Conservation (phyloP, 768 basidiomycete genomes). For the Mycena haematopus region DNA sequence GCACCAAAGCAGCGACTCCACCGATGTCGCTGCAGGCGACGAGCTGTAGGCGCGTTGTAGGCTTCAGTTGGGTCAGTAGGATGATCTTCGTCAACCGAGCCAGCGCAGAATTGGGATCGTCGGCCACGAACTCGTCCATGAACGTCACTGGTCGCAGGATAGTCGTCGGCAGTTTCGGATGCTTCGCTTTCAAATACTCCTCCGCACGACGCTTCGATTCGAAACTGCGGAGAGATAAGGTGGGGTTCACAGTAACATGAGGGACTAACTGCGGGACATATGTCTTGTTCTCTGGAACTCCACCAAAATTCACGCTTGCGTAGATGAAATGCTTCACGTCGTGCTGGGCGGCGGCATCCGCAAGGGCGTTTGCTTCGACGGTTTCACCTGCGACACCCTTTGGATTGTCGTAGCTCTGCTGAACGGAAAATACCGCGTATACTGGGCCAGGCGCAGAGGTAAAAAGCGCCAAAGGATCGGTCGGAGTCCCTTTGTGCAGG, state of each 20-base stretch:
- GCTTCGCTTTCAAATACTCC: conserved; percentile 7
- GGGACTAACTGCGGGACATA: conserved; percentile 21
- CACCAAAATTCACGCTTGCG: conserved; percentile 23
- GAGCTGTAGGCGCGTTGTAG: conserved; percentile 13
- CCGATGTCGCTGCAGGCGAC: conserved; percentile 23
- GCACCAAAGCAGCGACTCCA: conserved; percentile 10
- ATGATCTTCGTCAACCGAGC: conserved; percentile 1
- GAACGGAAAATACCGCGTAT: conserved; percentile 27
- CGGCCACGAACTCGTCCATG: conserved; percentile 23
- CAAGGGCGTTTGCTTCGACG: conserved; percentile 19
- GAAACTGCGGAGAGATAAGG: conserved; percentile 6
- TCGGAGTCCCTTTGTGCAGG: conserved; percentile 16
- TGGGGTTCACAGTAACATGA: not conserved
- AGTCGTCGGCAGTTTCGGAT: conserved; percentile 16
- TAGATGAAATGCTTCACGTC: conserved; percentile 27
- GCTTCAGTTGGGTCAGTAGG: conserved; percentile 19
- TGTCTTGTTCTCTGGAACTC: not conserved
- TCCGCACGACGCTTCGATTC: conserved; percentile 24
- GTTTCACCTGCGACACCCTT: conserved; percentile 17
- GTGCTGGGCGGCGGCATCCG: conserved; percentile 24
- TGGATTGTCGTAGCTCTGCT: conserved; percentile 25
- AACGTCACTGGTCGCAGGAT: conserved; percentile 27
- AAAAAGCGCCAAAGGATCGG: conserved; percentile 16
- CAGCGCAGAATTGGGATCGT: not conserved
- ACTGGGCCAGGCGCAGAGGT: conserved; percentile 18